These are phyloP conservation scores for Pistacia atlantica DNA, from an alignment of 345 rosid species.

Conservation along the genomic window DNA sequence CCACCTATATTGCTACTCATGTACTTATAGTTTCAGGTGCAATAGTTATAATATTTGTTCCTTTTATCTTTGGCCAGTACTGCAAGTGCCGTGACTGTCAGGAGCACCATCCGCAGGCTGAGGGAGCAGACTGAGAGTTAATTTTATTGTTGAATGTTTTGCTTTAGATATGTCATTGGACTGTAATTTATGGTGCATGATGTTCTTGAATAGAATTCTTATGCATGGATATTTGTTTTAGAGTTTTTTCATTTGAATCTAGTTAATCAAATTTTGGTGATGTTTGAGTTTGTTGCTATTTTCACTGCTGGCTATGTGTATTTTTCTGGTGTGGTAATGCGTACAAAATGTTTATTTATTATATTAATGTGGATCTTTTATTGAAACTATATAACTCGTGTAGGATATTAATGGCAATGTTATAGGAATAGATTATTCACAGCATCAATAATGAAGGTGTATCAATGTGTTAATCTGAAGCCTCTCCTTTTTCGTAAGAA, in stretches of 20 bases:
- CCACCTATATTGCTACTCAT: background rate
- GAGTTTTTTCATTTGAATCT: background rate
- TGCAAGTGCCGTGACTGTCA: conserved; percentile 73
- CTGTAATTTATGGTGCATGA: conserved; percentile 4
- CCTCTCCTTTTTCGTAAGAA: too few relatives aligned
- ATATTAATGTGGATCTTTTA: too few relatives aligned
- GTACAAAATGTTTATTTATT: background rate
- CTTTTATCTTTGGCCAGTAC: conserved; percentile 39
- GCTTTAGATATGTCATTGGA: background rate
- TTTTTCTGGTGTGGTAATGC: background rate
- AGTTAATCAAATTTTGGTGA: background rate
- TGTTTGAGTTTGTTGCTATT: background rate
- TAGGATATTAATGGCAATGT: too few relatives aligned
- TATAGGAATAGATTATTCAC: too few relatives aligned
- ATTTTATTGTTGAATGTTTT: background rate
- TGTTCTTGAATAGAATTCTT: background rate
- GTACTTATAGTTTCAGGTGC: background rate
- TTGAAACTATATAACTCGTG: too few relatives aligned
- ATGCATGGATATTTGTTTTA: background rate
- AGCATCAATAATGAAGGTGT: too few relatives aligned
- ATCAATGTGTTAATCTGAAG: too few relatives aligned
- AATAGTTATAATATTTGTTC: background rate
- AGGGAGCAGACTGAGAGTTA: conserved; percentile 75
- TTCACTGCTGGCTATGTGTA: background rate
- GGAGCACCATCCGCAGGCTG: conserved; percentile 71